phyloP scores from a whole-genome alignment of 306 rosid species.

The Vigna mungo region DNA sequence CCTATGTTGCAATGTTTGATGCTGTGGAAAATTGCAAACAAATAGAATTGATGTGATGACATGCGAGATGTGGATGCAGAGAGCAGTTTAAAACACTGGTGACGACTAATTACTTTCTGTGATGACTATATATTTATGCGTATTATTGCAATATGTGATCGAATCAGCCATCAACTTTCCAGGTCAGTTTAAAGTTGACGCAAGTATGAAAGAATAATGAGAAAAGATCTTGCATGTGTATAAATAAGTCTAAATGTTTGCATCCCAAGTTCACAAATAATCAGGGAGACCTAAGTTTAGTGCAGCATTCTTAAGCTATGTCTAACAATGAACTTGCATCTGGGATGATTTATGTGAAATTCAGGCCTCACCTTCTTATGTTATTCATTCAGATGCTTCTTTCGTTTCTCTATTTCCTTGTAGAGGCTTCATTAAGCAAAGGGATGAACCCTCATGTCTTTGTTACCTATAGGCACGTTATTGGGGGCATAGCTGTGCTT shows the following conservation, averaged over 20 bases:
- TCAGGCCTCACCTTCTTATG: constrained; percentile 53
- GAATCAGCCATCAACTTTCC: constrained; percentile 8
- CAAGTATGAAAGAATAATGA: constrained; percentile 15
- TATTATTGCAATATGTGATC: neutral
- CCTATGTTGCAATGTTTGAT: neutral
- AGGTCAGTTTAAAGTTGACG: constrained; percentile 13
- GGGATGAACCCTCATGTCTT: constrained; percentile 61
- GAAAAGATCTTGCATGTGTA: neutral
- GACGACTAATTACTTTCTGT: neutral
- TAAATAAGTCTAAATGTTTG: constrained; percentile 18
- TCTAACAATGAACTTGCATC: constrained; percentile 30
- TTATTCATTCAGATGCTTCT: constrained; percentile 41
- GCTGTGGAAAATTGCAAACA: neutral
- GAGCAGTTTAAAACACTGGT: neutral
- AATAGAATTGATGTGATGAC: neutral
- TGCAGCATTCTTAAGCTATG: constrained; percentile 43
- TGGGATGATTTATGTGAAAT: constrained; percentile 40
- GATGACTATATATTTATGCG: neutral
- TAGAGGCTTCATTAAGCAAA: constrained; percentile 48
- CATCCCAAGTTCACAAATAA: constrained; percentile 31
- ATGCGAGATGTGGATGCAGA: neutral
- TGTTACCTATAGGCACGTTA: constrained; percentile 52
- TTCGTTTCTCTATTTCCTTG: constrained; percentile 51
- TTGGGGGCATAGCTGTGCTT: constrained; percentile 48
- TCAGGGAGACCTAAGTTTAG: constrained; percentile 2